Evolutionary conservation across 2,329 filamentous ascomycete species (phyloP).

Genomic region (Ophiostoma australiae): DNA sequence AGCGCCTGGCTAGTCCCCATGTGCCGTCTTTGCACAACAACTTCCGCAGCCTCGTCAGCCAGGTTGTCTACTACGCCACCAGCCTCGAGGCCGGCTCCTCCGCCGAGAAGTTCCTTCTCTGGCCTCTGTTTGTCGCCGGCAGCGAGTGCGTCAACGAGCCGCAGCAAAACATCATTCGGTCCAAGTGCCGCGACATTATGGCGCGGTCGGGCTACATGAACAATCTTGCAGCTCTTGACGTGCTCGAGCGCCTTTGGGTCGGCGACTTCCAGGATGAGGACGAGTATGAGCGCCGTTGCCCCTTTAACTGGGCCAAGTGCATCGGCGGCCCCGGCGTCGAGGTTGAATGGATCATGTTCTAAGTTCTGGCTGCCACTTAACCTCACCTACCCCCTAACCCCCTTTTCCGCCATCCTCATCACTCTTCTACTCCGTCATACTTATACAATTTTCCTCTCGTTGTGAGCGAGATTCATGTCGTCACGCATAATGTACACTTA

Average conservation of each 20-base stretch:
- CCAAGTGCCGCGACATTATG: slow-evolving; percentile 80
- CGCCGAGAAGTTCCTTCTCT: slow-evolving; percentile 83
- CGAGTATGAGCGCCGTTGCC: slow-evolving; percentile 38
- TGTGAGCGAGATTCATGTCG: slow-evolving; percentile 9
- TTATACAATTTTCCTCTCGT: background rate
- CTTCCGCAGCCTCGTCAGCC: slow-evolving; percentile 77
- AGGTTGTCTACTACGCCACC: slow-evolving; percentile 77
- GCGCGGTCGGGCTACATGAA: slow-evolving; percentile 88
- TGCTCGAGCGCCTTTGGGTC: slow-evolving; percentile 79
- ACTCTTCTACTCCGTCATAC: background rate
- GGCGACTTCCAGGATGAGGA: slow-evolving; percentile 45
- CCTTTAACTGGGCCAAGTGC: slow-evolving; percentile 55
- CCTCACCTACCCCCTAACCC: background rate
- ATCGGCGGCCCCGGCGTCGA: slow-evolving; percentile 53
- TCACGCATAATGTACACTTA: slow-evolving; percentile 15
- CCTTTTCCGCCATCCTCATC: too few relatives aligned
- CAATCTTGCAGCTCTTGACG: slow-evolving; percentile 78
- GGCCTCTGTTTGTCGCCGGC: slow-evolving; percentile 87
- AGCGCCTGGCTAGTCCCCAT: slow-evolving; percentile 74
- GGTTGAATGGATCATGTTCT: slow-evolving; percentile 65
- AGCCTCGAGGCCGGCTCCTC: slow-evolving; percentile 66
- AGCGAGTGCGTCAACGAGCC: slow-evolving; percentile 80
- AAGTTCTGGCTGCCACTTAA: background rate
- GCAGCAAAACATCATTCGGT: slow-evolving; percentile 72
- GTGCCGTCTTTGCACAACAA: slow-evolving; percentile 67